Conservation (phyloP, 2,329 filamentous ascomycete species). For the Phialophora macrospora region DNA sequence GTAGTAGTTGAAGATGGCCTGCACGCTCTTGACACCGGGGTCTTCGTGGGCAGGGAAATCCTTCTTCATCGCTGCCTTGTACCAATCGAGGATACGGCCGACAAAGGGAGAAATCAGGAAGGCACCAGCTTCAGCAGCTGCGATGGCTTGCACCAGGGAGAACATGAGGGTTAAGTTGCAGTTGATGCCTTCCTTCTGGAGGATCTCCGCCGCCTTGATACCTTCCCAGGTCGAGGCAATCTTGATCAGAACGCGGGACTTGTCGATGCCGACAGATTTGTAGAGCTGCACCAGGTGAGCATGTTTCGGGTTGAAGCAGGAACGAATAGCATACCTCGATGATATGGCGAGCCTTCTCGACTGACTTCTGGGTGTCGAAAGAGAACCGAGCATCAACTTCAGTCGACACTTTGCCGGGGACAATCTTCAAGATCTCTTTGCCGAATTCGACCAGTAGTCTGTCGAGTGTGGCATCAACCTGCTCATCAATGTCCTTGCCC, state of each 20-base stretch:
- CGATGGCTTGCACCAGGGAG: slow-evolving; percentile 91
- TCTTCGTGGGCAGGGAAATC: slow-evolving; percentile 88
- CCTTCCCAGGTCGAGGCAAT: slow-evolving; percentile 99
- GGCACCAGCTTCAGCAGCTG: slow-evolving; percentile 89
- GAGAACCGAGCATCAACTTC: slow-evolving; percentile 97
- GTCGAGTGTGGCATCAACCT: slow-evolving; percentile 91
- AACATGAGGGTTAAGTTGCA: slow-evolving; percentile 99
- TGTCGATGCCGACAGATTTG: slow-evolving; percentile 86
- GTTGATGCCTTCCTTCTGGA: slow-evolving; percentile 96
- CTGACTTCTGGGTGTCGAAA: slow-evolving; percentile 89
- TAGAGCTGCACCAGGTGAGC: slow-evolving; percentile 70
- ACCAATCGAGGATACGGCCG: slow-evolving; percentile 99
- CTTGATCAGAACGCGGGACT: slow-evolving; percentile 98
- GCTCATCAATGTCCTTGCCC: slow-evolving; percentile 69
- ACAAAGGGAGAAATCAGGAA: slow-evolving; percentile 99
- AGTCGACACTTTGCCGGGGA: slow-evolving; percentile 97
- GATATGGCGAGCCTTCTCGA: slow-evolving; percentile 95
- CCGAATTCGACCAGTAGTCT: slow-evolving; percentile 96
- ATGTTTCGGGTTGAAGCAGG: not conserved
- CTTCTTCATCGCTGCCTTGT: slow-evolving; percentile 95
- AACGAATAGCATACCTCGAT: slow-evolving; percentile 72
- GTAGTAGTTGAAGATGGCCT: slow-evolving; percentile 99
- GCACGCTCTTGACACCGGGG: slow-evolving; percentile 92
- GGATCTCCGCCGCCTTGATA: slow-evolving; percentile 96
- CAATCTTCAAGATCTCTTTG: slow-evolving; percentile 94